These are phyloP conservation scores for Bothriochloa decipiens DNA, from an alignment of 176 grass and related monocot species.

Conservation along the genomic window DNA sequence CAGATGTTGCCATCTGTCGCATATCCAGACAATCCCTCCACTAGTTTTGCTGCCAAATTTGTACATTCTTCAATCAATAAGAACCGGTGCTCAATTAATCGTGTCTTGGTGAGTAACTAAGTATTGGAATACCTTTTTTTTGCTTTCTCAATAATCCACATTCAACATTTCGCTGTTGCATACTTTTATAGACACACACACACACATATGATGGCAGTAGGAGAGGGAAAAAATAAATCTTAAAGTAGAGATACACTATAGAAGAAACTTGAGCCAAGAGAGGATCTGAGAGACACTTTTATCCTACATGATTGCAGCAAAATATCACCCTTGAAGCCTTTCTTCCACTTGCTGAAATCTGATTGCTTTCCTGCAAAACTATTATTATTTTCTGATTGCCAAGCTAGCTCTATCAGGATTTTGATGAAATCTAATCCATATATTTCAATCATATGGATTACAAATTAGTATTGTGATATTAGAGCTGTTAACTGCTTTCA, in stretches of 20 bases:
- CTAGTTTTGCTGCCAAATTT: constrained; percentile 98
- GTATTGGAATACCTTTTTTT: constrained; percentile 41
- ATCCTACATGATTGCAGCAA: background rate
- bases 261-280: background rate
- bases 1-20: constrained; percentile 93
- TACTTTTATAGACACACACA: too few relatives aligned
- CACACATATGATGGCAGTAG: too few relatives aligned
- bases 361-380: background rate
- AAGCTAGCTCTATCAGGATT: background rate
- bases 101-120: constrained; percentile 96
- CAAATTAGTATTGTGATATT: background rate
- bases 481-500: background rate
- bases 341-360: background rate
- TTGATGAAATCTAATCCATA: background rate
- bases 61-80: constrained; percentile 99
- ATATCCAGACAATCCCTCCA: constrained; percentile 88
- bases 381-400: background rate
- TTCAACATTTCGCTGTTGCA: background rate
- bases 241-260: background rate
- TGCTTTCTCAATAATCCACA: constrained; percentile 9
- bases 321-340: background rate
- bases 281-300: background rate
- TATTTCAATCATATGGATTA: background rate
- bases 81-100: constrained; percentile 97
- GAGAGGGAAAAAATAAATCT: background rate